Base-by-base conservation (phyloP, 2,329 filamentous ascomycete genomes). In the Aspergillus aculeatinus region DNA sequence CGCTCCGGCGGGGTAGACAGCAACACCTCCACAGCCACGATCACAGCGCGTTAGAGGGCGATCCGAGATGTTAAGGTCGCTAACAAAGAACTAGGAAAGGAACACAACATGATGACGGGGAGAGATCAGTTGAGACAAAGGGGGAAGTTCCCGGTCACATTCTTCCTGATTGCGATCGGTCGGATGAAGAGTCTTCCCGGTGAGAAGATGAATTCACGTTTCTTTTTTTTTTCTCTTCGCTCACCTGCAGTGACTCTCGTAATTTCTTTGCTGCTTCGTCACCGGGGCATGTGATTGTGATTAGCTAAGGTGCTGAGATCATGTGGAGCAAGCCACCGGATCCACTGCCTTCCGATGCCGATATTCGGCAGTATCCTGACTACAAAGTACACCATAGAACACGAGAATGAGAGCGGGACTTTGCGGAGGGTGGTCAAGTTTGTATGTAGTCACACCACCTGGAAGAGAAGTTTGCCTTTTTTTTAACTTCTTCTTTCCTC, bases 201-300 rank as follows among this genome's bases (percentile, higher is more conserved):
- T 19, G 16, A n/a, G 39, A 3, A 19, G 16, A 5, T n/a, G 39
- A 44, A 16, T 48, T 51, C 29, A 25, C 1, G 2, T 35, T 29
- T 23, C 11, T 25, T 56, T 29, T 42, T 57, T 5, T 49, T 61
- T 31, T 56, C 12, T 7, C 27, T 23, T 33, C 23, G 16, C 31
- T 48, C 27, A 47, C 19, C 48, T 25, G 39, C 39, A 44, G 39
- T 50, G 23, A 50, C 14, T 58, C 31, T 49, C 56, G 31, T 14
- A 42, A 44, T 44, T 44, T 58, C 48, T 60, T 29, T 35, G n/a
- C 39, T 44, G 39, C 39, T 16, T 44, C 39, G 39, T 44, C 39
- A 16, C n/a, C 50, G 47, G 27, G 54, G 58, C 58, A 60, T 60
- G 58, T 60, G 58, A 60, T 60, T 57, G 51, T 42, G 58, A 52